A percentile compares a stretch with the other conserved stretches of the same genome.
Conservation (phyloP, 345 rosid genomes). For the Salix purpurea region DNA sequence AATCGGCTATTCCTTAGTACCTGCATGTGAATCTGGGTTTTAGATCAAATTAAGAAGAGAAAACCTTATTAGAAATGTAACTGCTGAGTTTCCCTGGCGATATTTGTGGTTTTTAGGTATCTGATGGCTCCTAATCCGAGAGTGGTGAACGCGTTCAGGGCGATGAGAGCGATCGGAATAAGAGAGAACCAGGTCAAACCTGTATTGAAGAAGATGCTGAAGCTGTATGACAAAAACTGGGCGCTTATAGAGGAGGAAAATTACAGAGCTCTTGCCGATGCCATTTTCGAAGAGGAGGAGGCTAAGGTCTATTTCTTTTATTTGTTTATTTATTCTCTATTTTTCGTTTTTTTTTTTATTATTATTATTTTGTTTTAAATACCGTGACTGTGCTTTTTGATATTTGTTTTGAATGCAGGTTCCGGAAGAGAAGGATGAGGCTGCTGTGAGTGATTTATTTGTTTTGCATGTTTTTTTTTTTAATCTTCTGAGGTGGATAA, state of each 20-base stretch:
- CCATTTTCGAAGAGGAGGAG: constrained; percentile 77
- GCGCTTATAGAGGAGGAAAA: constrained; percentile 73
- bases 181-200: constrained; percentile 51
- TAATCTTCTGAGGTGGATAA: background rate
- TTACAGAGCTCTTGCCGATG: constrained; percentile 83
- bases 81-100: background rate
- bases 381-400: constrained; percentile 2
- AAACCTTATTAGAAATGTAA: background rate
- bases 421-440: constrained; percentile 26
- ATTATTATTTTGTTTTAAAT: background rate
- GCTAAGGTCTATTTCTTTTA: constrained; percentile 35
- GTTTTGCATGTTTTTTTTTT: constrained; percentile 8
- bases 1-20: background rate
- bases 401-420: constrained; percentile 32
- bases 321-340: background rate
- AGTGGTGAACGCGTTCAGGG: constrained; percentile 47
- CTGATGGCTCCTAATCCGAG: constrained; percentile 54
- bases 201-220: constrained; percentile 60
- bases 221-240: constrained; percentile 81
- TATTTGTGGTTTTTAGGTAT: too few species aligned
- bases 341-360: too few species aligned
- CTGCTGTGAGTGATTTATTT: constrained; percentile 33
- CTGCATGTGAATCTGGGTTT: background rate
- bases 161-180: constrained; percentile 72
- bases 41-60: too few species aligned